These are phyloP conservation scores for Pinus taeda DNA, from an alignment of 75 land plant species.

Conservation along the genomic window DNA sequence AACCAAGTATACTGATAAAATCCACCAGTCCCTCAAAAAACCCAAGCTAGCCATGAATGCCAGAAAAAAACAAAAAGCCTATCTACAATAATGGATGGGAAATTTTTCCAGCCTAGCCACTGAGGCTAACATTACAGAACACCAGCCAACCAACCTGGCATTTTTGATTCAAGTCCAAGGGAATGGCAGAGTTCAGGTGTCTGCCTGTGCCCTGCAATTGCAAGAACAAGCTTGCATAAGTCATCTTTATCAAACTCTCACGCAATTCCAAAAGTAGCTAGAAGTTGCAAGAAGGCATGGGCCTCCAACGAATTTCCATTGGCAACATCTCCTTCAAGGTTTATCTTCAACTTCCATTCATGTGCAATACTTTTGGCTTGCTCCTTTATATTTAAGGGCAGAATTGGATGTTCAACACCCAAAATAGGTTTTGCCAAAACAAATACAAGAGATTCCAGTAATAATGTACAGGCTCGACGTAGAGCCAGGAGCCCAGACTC, in stretches of 20 bases:
- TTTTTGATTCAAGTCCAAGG: conserved; percentile 79
- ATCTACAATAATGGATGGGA: neutral
- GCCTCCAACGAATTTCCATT: conserved; percentile 85
- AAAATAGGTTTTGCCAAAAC: conserved; percentile 27
- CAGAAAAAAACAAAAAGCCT: neutral
- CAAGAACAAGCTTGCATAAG: conserved; percentile 63
- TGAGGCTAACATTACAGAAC: neutral
- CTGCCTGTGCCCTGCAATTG: conserved; percentile 79
- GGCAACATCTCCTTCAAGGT: conserved; percentile 55
- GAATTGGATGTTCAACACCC: conserved; percentile 29
- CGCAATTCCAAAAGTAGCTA: conserved; percentile 78
- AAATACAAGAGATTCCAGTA: conserved; percentile 56
- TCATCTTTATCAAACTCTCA: conserved; percentile 79
- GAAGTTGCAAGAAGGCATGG: conserved; percentile 89
- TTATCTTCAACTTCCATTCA: conserved; percentile 71
- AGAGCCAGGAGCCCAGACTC: conserved; percentile 48
- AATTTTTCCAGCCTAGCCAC: neutral
- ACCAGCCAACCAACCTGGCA: conserved; percentile 68
- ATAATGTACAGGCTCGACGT: conserved; percentile 65
- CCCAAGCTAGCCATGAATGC: neutral
- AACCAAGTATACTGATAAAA: neutral
- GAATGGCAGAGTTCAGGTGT: conserved; percentile 77
- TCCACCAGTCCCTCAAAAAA: neutral
- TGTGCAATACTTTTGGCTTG: conserved; percentile 55
- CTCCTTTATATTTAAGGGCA: conserved; percentile 42